Conservation (phyloP, 2,329 filamentous ascomycete genomes). For the Cladobotryum protrusum region DNA sequence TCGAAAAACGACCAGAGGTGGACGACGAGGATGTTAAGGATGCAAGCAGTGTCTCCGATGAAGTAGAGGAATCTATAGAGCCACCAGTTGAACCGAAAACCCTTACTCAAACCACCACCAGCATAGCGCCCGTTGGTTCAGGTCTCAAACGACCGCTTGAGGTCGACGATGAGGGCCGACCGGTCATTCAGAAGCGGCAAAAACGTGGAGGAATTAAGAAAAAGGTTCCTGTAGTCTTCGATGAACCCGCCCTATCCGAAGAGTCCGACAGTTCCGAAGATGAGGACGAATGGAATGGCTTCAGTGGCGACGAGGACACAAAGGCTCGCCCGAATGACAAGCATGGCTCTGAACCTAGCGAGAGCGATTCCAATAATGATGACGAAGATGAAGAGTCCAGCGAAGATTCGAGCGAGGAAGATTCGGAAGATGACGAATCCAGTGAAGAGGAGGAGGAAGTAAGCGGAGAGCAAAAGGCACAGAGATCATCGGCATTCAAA, state of each 20-base stretch:
- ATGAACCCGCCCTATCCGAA: slow-evolving; percentile 33
- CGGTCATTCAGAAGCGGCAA: slow-evolving; percentile 77
- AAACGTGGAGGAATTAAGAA: slow-evolving; percentile 58
- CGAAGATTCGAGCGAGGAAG: slow-evolving; percentile 21
- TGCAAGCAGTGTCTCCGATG: slow-evolving; percentile 19
- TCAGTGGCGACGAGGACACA: slow-evolving; percentile 44
- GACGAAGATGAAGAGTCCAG: slow-evolving; percentile 22
- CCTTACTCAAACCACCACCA: slow-evolving; percentile 7
- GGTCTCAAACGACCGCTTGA: slow-evolving; percentile 86
- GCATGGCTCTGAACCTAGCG: slow-evolving; percentile 18
- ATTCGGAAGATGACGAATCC: slow-evolving; percentile 28
- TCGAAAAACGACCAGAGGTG: slow-evolving; percentile 32
- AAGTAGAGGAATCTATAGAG: slow-evolving; percentile 5
- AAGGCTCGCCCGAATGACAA: slow-evolving; percentile 19
- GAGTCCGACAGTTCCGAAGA: slow-evolving; percentile 19
- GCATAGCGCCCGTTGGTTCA: slow-evolving; percentile 48
- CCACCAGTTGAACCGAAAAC: slow-evolving; percentile 3
- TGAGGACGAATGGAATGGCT: slow-evolving; percentile 52
- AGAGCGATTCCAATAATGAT: slow-evolving; percentile 25
- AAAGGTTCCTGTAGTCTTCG: slow-evolving; percentile 41
- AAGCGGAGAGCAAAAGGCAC: slow-evolving; percentile 21
- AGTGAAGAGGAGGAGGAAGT: slow-evolving; percentile 27
- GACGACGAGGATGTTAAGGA: slow-evolving; percentile 25
- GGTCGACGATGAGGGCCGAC: slow-evolving; percentile 69
- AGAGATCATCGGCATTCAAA: slow-evolving; percentile 69